Evolutionary conservation across 148 eudicot species (phyloP).

Genomic region (Chenopodium quinoa): DNA sequence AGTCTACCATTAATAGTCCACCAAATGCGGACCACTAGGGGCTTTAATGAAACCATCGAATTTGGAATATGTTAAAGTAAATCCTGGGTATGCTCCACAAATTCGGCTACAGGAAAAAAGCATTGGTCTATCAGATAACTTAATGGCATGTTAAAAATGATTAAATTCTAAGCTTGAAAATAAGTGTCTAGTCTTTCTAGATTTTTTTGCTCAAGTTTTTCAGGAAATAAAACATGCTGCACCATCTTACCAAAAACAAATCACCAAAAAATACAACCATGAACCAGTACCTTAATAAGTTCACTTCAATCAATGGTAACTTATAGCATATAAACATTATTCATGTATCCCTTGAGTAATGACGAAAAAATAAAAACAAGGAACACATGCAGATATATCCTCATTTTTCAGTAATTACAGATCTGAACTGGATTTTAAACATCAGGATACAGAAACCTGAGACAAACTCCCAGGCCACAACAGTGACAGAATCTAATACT

Average conservation of each 20-base stretch:
- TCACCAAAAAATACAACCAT: background rate
- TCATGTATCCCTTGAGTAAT: background rate
- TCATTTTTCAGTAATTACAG: background rate
- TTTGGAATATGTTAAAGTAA: background rate
- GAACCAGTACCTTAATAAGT: background rate
- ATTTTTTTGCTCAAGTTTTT: background rate
- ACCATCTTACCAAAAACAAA: background rate
- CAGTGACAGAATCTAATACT: background rate
- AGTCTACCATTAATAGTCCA: background rate
- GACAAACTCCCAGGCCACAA: background rate
- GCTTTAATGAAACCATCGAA: too few relatives aligned
- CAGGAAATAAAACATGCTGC: background rate
- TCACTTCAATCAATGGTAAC: background rate
- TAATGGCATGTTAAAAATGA: background rate
- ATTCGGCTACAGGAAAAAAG: background rate
- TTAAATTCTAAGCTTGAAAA: background rate
- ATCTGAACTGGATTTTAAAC: background rate
- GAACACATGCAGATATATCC: background rate
- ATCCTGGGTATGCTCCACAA: background rate
- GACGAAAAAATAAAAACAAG: background rate
- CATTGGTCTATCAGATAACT: background rate
- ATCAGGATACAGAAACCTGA: background rate
- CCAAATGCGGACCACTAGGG: slow-evolving; percentile 1
- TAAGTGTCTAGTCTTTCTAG: background rate
- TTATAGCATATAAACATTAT: background rate